Evolutionary conservation across 2,329 filamentous ascomycete species (phyloP).

Genomic region (Eutypa lata): DNA sequence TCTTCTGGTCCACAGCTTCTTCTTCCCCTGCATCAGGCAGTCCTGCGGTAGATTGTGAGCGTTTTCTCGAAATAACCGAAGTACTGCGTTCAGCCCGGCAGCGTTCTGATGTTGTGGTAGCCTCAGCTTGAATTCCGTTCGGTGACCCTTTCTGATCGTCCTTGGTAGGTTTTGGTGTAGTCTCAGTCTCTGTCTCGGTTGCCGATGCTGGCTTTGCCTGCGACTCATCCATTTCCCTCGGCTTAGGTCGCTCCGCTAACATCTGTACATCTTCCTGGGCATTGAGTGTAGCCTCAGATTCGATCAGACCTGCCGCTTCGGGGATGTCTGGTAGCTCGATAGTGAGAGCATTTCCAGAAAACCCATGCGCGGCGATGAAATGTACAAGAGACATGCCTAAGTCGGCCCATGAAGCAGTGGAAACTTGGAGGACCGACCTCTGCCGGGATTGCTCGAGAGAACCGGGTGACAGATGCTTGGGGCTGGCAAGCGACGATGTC

Average conservation of each 20-base stretch:
- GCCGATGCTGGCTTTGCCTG: constrained; percentile 1
- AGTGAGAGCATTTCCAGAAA: constrained; percentile 30
- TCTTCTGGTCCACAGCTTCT: constrained; percentile 55
- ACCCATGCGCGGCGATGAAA: constrained; percentile 30
- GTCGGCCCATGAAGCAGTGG: constrained; percentile 38
- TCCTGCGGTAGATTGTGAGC: constrained; percentile 61
- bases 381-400: constrained; percentile 39
- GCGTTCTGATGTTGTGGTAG: constrained; percentile 28
- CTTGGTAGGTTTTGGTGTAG: constrained; percentile 16
- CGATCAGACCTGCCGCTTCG: constrained; percentile 9
- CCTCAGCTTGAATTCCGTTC: constrained; percentile 28
- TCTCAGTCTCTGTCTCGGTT: constrained; percentile 5
- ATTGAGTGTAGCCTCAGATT: neutral
- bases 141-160: constrained; percentile 37
- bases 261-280: constrained; percentile 24
- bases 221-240: constrained; percentile 7
- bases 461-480: constrained; percentile 13
- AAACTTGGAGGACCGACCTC: constrained; percentile 27
- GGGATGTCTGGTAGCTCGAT: constrained; percentile 35
- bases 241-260: constrained; percentile 20
- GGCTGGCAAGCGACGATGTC: constrained; percentile 28
- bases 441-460: neutral
- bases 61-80: constrained; percentile 50
- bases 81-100: constrained; percentile 31
- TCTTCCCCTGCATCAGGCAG: constrained; percentile 55